Base-by-base conservation (phyloP, 768 basidiomycete genomes). In the Nidularia sp. region DNA sequence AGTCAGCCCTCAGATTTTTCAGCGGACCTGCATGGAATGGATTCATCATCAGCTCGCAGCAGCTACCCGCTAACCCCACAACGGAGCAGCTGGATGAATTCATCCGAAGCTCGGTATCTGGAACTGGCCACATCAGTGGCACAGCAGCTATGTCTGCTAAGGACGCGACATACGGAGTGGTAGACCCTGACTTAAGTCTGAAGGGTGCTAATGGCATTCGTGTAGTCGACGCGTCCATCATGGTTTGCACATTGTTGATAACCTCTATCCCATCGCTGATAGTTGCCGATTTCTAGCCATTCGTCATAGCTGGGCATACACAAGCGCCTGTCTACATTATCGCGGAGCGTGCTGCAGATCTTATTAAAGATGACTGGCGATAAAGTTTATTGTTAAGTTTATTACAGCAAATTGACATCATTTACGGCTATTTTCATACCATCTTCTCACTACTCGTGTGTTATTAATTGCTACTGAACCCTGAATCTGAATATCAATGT, bases 141-240 rank as follows among this genome's bases (percentile, higher is more conserved):
- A 66, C 64, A 1, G 64, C 67, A 9, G 54, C 48, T 18, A 62
- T 69, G 60, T 62, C 63, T 1, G 53, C 62, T 2, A 45, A 45
- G 13, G 44, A 54, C 18, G 60, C 62, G 3, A 32, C 36, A 8
- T 53, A 45, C 29, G 69, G 68, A 9, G 69, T 70, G 12, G 63
- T 69, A 4, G 62, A 68, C 51, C 59, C 67, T 3, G 51, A 67
- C 39, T 52, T 72, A 12, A 48, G 45, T 5, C 61, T 71, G 12
- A 68, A 70, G 53, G 61, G 62, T 1, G 57, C 60, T 4, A 34
- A 41, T 3, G 69, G 65, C 7, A 47, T 72, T 39, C 60, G 71
- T 12, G 51, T 72, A 10, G 65, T 72, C 13, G 69, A 72, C 57
- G 64, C 61, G 3, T 68, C 67, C 15, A 62, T 59, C 52, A 41